These are phyloP conservation scores for Yamadazyma sp. DNA, from an alignment of 805 yeast species.

Conservation along the genomic window DNA sequence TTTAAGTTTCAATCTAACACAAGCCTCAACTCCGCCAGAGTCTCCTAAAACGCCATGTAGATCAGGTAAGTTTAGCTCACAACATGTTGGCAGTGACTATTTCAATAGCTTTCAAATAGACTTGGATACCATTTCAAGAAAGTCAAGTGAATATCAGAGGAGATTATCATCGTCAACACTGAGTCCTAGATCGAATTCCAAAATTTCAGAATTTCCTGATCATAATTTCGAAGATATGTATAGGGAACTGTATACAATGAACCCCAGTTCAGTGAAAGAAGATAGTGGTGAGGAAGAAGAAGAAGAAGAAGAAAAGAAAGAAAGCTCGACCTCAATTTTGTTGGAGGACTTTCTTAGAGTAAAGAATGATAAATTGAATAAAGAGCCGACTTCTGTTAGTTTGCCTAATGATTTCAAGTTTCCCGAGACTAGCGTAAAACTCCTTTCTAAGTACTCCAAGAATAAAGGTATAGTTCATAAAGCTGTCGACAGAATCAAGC, in stretches of 20 bases:
- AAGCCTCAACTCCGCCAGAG: constrained; percentile 2
- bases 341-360: no score
- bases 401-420: background rate
- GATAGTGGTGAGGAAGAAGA: no score
- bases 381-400: background rate
- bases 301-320: no score
- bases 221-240: no score
- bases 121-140: constrained; percentile 15
- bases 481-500: background rate
- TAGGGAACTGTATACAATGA: no score
- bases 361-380: no score
- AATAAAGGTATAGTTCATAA: background rate
- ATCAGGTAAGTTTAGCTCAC: background rate
- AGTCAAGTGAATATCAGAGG: constrained; percentile 9
- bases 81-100: background rate
- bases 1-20: constrained; percentile 1
- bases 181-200: background rate
- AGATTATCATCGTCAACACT: constrained; percentile 2
- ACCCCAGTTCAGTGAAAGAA: no score
- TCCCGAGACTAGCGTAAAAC: constrained; percentile 5
- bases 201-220: constrained; percentile 7
- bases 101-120: constrained; percentile 12
- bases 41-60: constrained; percentile 1
- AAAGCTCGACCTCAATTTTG: no score
- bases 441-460: constrained; percentile 4